A percentile compares a stretch with the other conserved stretches of the same genome.
Evolutionary conservation across 2,329 filamentous ascomycete species (phyloP).

Genomic region (Orbilia quercus): DNA sequence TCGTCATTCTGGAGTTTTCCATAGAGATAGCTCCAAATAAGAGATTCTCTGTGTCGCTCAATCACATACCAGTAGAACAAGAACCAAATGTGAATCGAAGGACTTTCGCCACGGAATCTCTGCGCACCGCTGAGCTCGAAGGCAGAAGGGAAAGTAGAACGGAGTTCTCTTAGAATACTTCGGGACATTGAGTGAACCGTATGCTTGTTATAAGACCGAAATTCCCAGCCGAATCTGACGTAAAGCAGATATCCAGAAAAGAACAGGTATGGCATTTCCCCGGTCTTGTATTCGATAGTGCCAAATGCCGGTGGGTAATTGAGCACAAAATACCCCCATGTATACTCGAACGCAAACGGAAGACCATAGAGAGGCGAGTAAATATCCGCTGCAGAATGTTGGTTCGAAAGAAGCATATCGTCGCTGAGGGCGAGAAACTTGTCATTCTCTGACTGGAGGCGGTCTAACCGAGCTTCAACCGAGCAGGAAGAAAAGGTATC

Average conservation of each 20-base stretch:
- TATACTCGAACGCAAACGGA: slow-evolving; percentile 38
- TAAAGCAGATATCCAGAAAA: slow-evolving; percentile 42
- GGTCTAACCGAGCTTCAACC: slow-evolving; percentile 44
- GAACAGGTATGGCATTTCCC: slow-evolving; percentile 38
- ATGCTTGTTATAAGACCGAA: slow-evolving; percentile 45
- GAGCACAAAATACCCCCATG: slow-evolving; percentile 25
- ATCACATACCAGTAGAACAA: slow-evolving; percentile 51
- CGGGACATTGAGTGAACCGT: slow-evolving; percentile 42
- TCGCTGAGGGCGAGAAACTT: slow-evolving; percentile 34
- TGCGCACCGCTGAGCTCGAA: slow-evolving; percentile 43
- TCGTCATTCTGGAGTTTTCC: slow-evolving; percentile 31
- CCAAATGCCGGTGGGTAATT: slow-evolving; percentile 46
- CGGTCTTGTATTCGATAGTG: slow-evolving; percentile 25
- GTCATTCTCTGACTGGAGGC: slow-evolving; percentile 22
- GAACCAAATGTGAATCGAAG: slow-evolving; percentile 47
- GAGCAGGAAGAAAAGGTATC: slow-evolving; percentile 46
- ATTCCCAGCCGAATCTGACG: slow-evolving; percentile 39
- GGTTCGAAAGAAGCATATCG: slow-evolving; percentile 45
- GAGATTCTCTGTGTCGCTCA: slow-evolving; percentile 36
- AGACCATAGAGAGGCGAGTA: slow-evolving; percentile 43
- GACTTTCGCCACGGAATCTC: slow-evolving; percentile 44
- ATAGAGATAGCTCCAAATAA: slow-evolving; percentile 42
- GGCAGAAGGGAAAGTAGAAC: slow-evolving; percentile 46
- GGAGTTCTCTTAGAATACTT: slow-evolving; percentile 34
- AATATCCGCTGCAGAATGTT: slow-evolving; percentile 35